A percentile compares a stretch with the other conserved stretches of the same genome.
Conservation (phyloP, 2,329 filamentous ascomycete species). For the Calonectria leucothoes region DNA sequence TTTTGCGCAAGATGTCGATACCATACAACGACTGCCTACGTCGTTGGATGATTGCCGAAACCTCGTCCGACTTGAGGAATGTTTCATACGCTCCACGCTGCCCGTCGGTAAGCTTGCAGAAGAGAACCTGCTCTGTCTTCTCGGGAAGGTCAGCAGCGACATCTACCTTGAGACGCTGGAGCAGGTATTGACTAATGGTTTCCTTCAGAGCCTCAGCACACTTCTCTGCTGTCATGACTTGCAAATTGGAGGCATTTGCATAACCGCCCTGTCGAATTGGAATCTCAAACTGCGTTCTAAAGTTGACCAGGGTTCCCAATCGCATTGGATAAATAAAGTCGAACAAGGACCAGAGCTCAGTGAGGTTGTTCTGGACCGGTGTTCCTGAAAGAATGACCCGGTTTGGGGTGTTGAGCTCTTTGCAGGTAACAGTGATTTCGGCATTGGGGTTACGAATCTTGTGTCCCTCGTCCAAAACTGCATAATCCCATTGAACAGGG, state of each 20-base stretch:
- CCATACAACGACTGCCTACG: conserved; percentile 86
- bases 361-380: conserved; percentile 96
- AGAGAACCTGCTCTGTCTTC: conserved; percentile 95
- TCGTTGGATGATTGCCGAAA: conserved; percentile 82
- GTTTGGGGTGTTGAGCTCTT: conserved; percentile 90
- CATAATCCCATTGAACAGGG: conserved; percentile 90
- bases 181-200: conserved; percentile 90
- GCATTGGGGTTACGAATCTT: conserved; percentile 98
- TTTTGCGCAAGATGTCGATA: conserved; percentile 92
- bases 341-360: conserved; percentile 96
- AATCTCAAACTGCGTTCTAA: conserved; percentile 91
- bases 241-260: conserved; percentile 91
- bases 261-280: conserved; percentile 95
- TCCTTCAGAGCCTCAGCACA: conserved; percentile 95
- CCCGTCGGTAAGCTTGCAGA: conserved; percentile 85
- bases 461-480: conserved; percentile 95
- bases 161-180: conserved; percentile 93
- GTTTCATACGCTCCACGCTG: conserved; percentile 85
- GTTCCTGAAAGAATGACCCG: conserved; percentile 95
- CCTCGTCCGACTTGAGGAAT: conserved; percentile 86
- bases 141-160: conserved; percentile 93
- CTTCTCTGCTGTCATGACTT: conserved; percentile 93
- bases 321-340: conserved; percentile 99
- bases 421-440: conserved; percentile 93
- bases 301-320: conserved; percentile 89